Base-by-base conservation (phyloP, 805 yeast genomes). In the Candida broadrunensis region DNA sequence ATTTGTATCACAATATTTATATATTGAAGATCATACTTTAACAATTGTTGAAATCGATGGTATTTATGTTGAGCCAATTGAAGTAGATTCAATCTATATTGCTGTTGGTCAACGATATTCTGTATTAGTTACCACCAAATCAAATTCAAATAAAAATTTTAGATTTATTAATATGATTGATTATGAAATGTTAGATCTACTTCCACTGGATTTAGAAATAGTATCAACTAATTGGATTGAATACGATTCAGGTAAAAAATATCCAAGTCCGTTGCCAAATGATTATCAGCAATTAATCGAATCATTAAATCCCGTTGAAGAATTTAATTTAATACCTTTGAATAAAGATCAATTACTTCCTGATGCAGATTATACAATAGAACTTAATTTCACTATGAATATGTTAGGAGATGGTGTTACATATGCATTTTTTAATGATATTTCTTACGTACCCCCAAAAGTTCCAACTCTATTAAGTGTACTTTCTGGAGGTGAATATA, bases 361-460 rank as follows among this genome's bases (percentile, higher is more conserved):
- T 33, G 87, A 84, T 18, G 81, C 90, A 12, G 95, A 88, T 59
- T 72, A 75, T 50, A 71, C 72, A 42, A 73, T 89, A 54, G 73
- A 78, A n/a, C 70, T 93, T 38, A 81, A 80, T 52, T 90, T 93
- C 43, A 60, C 65, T 20, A 89, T 93, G 97, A 83, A 84, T 61
- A 87, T 88, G 72, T 73, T 93, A 64, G 76, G 74, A 36, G 72
- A 88, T 63, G 99, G 99, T 71, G 73, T 83, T 47, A 89, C 89
- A 71, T 93, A 93, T 60, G 98, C 98, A n/a, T 85, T 91, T 70
- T 88, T 91, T 83, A 90, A 91, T 74, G 84, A 88, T 60, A 72
- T 86, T 56, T 77, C 95, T 18, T 93, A 78, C 65, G 70, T 77
- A 26, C 61, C 77, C 29, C 96, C 98, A 48, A 84, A 80, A 65